Conservation (phyloP, 371 early-diverging fungal genomes). For the Chytridiales sp. region DNA sequence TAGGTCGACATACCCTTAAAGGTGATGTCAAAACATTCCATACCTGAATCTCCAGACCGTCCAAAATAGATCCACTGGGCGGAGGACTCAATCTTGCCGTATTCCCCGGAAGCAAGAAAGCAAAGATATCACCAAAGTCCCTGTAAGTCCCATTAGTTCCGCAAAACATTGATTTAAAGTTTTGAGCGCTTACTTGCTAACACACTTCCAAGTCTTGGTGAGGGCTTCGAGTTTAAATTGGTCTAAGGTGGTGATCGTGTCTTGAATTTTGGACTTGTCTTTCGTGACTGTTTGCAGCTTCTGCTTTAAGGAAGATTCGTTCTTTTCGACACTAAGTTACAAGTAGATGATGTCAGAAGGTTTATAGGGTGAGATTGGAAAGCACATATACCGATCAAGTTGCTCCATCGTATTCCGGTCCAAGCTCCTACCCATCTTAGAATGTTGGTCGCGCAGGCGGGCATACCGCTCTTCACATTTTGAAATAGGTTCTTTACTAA, state of each 20-base stretch:
- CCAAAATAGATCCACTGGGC: slow-evolving; percentile 76
- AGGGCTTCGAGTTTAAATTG: slow-evolving; percentile 88
- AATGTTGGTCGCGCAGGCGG: slow-evolving; percentile 71
- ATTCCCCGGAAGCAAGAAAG: slow-evolving; percentile 89
- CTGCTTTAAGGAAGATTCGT: slow-evolving; percentile 76
- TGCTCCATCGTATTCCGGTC: slow-evolving; percentile 94
- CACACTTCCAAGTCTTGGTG: slow-evolving; percentile 73
- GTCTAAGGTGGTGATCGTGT: slow-evolving; percentile 86
- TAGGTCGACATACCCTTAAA: too few species aligned
- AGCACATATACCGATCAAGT: slow-evolving; percentile 71
- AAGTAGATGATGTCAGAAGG: not conserved
- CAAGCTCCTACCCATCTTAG: slow-evolving; percentile 79
- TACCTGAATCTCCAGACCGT: slow-evolving; percentile 94
- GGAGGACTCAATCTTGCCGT: slow-evolving; percentile 83
- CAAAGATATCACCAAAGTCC: slow-evolving; percentile 96
- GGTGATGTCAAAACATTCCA: too few species aligned
- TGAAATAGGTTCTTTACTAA: slow-evolving; percentile 62
- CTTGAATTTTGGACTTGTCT: slow-evolving; percentile 94
- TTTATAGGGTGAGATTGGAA: not conserved
- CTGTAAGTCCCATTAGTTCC: slow-evolving; percentile 28
- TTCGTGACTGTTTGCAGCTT: slow-evolving; percentile 86
- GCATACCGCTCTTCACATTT: slow-evolving; percentile 70
- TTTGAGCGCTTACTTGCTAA: not conserved
- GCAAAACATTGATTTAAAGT: not conserved
- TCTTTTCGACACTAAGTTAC: slow-evolving; percentile 75